These are phyloP conservation scores for Agaricales sp. DNA, from an alignment of 1,284 basidiomycete species.

Conservation along the genomic window DNA sequence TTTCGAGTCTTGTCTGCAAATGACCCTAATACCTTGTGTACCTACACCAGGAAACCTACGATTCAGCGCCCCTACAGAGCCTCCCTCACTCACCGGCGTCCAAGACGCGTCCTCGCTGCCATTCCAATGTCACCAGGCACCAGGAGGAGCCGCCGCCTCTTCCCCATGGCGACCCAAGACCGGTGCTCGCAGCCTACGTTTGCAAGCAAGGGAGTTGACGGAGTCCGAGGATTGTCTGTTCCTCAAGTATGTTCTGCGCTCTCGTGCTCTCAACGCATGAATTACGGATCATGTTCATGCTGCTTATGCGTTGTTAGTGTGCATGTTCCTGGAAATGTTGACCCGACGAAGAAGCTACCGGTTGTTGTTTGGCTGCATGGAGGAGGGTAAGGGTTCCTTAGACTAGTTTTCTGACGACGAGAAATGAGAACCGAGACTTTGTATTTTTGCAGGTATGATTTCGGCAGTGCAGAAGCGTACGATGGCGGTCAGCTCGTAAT, in stretches of 20 bases:
- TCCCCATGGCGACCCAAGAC: background rate
- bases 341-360: conserved; percentile 4
- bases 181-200: background rate
- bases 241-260: conserved; percentile 9
- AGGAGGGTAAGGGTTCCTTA: conserved; percentile 11
- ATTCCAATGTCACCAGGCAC: background rate
- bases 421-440: too few species aligned
- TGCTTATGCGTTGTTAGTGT: too few species aligned
- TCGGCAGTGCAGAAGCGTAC: background rate
- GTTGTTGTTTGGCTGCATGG: conserved; percentile 12
- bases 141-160: background rate
- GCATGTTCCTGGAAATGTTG: conserved; percentile 8
- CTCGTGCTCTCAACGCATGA: too few species aligned
- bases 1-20: too few species aligned
- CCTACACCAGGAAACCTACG: background rate
- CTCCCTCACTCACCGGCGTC: conserved; percentile 3
- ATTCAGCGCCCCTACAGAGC: background rate
- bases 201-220: background rate
- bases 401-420: too few species aligned
- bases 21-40: background rate
- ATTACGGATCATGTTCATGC: too few species aligned
- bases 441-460: background rate
- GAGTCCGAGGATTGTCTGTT: conserved; percentile 10
- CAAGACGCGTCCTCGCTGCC: background rate
- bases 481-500: background rate